phyloP scores from a whole-genome alignment of 441 rosid species.

The Corymbia citriodora region DNA sequence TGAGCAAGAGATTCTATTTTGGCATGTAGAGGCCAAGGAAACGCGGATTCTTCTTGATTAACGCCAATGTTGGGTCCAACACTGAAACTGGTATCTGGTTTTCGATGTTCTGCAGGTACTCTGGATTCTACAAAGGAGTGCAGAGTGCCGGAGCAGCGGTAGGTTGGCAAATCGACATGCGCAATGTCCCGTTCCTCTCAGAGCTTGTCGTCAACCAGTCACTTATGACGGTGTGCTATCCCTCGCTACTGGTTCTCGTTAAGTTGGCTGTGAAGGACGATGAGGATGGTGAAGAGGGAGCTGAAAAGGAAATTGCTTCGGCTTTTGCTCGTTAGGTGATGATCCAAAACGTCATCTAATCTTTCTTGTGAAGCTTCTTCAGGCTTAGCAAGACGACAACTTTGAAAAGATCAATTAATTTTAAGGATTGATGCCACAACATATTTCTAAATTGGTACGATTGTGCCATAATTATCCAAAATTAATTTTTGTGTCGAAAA shows the following conservation, averaged over 20 bases:
- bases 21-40: not conserved
- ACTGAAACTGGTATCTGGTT: not conserved
- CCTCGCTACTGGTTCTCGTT: constrained; percentile 34
- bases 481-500: not conserved
- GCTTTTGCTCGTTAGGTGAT: not conserved
- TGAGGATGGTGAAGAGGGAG: not conserved
- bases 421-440: not conserved
- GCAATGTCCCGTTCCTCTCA: constrained; percentile 30
- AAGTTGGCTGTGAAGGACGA: constrained; percentile 42
- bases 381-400: not conserved
- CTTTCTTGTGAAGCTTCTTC: not conserved
- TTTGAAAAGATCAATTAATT: not conserved
- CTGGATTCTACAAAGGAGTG: constrained; percentile 50
- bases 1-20: not conserved
- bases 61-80: not conserved
- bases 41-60: not conserved
- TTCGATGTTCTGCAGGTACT: constrained; percentile 16
- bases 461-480: not conserved
- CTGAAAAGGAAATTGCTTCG: not conserved
- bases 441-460: not conserved
- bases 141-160: constrained; percentile 54
- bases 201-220: constrained; percentile 42
- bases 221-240: constrained; percentile 44
- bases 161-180: constrained; percentile 49
- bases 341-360: not conserved